Base-by-base conservation (phyloP, 139 green algal species). In the Picochlorum sp. region DNA sequence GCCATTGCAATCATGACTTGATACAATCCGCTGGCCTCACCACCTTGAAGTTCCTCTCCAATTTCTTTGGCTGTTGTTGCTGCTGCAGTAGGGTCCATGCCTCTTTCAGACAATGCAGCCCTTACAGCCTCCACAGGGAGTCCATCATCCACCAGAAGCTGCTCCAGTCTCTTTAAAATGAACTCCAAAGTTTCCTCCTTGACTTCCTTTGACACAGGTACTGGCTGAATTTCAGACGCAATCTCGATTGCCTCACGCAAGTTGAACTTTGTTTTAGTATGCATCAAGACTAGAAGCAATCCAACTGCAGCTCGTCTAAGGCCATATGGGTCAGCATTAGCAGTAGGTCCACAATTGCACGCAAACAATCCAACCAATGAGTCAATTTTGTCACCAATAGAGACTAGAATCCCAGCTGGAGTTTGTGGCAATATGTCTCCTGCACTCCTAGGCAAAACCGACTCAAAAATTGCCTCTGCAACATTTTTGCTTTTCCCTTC, bases 291-390 rank as follows among this genome's bases (percentile, higher is more conserved):
- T 73, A 89, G 75, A 44, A 95, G 59, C 72, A 94, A 65, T 33
- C 84, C 93, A 59, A 95, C 90, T 8, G 93, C 89, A 1, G 75
- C 77, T 13, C 93, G 76, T 8, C 93, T 73, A n/a, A 98, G 77
- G n/a, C 81, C 89, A 61, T 91, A 98, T 0, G 85, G 93, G 68
- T 99, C 93, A 5, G 91, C 77, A 4, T 67, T 84, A 5, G 89
- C 88, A 10, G 77, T 87, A 18, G 93, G 90, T 18, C 78, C 84
- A 45, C 87, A 89, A 16, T 81, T 85, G 22, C 83, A 87, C 4
- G 82, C 87, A 63, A 94, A 84, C 47, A 99, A 76, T 1, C 93
- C 93, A 13, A 98, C 93, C 30, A 99, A 67, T 26, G 80, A 88
- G 66, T 99, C 93, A 35, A 98, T 62, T 39, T 74, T 69, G 70